Base-by-base conservation (phyloP, 2,329 filamentous ascomycete genomes). In the Pseudogymnoascus sp. region DNA sequence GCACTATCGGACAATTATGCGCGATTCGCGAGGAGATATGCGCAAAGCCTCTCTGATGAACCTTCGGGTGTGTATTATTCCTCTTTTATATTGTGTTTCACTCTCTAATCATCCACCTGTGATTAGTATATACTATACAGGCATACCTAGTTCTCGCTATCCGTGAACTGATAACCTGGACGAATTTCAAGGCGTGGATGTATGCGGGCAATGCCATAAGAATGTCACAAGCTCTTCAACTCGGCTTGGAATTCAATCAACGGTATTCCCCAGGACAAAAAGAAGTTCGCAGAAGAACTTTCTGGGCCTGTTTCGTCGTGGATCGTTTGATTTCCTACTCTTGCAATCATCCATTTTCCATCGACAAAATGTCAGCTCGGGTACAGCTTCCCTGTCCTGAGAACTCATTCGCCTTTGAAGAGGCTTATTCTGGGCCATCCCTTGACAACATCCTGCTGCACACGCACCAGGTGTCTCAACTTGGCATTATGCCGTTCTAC, bases 121-220 rank as follows among this genome's bases (percentile, higher is more conserved):
- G 8, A 40, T 33, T 29, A 50, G 44, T 50, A 29, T 50, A 50
- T 29, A 50, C 61, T 21, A 65, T 59, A 3, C 65, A 66, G 56
- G 65, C 63, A 19, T 53, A 62, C 50, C 53, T 66, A 4, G 50
- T 66, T 33, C 65, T 66, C 13, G 65, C 38, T 7, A 50, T 66
- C 29, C 47, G 63, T 11, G 65, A 66, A 26, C 44, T 66, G 13
- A 31, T 66, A 10, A 53, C 35, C 6, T 44, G 63, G 11, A 65
- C 61, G 11, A 61, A 56, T 8, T 53, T 38, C n/a, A 66, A 63
- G 40, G 59, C 65, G 21, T 66, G 63, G 63, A 66, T 66, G 63
- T 65, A 65, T 31, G 61, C 59, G 1, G 65, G 65, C 7, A 59
- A 31, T 16, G 65, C 63, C 21, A 63, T 65, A 26, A 31, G 65